phyloP scores from a whole-genome alignment of 2,329 filamentous ascomycete species.

The Penicillium verrucosum region DNA sequence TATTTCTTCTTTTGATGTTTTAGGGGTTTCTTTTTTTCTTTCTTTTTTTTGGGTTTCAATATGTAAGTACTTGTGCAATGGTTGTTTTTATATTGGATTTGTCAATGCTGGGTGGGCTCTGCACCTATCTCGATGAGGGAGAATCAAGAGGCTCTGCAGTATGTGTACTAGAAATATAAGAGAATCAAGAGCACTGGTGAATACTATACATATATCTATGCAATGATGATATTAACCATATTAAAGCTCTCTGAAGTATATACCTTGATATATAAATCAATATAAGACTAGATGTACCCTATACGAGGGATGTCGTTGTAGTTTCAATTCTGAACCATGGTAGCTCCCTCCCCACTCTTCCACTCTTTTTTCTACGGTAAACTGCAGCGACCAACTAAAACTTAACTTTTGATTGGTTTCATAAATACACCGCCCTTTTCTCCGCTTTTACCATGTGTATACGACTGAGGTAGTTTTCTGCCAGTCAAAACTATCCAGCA shows the following conservation, averaged over 20 bases:
- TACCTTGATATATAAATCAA: background rate
- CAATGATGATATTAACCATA: background rate
- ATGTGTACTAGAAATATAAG: background rate
- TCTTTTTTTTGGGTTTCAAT: background rate
- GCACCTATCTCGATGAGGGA: background rate
- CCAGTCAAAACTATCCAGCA: background rate
- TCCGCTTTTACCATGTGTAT: background rate
- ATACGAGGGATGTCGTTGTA: background rate
- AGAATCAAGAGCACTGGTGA: background rate
- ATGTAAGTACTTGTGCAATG: background rate
- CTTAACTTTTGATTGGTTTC: background rate
- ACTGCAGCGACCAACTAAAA: background rate
- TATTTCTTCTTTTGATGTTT: background rate
- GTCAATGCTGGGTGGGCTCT: background rate
- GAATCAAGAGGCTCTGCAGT: background rate
- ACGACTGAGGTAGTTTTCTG: background rate
- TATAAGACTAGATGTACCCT: background rate
- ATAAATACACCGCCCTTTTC: background rate
- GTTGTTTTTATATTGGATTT: background rate
- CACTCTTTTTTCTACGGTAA: constrained; percentile 3
- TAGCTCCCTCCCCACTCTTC: constrained; percentile 20
- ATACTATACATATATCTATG: background rate
- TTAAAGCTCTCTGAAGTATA: background rate
- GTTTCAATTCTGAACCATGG: constrained; percentile 28
- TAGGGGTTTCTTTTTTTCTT: too few relatives aligned